phyloP scores from a whole-genome alignment of 768 basidiomycete species.

The Naganishia kalamii region DNA sequence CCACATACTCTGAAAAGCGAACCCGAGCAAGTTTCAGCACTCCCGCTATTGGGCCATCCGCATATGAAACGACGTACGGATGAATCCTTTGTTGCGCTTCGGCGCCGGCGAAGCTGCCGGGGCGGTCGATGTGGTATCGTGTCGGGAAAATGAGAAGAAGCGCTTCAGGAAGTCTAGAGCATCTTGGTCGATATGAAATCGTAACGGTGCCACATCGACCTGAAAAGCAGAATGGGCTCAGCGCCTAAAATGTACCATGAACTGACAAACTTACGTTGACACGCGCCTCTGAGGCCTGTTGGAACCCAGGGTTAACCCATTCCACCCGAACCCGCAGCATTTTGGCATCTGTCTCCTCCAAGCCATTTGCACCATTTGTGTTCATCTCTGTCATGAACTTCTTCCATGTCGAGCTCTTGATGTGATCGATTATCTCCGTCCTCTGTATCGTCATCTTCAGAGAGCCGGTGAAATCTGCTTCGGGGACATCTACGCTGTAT shows the following conservation, averaged over 20 bases:
- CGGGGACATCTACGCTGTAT: not conserved
- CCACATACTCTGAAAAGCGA: slow-evolving; percentile 60
- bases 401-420: slow-evolving; percentile 97
- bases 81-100: slow-evolving; percentile 56
- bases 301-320: slow-evolving; percentile 59
- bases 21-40: not conserved
- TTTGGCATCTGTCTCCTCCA: slow-evolving; percentile 74
- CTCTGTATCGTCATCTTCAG: slow-evolving; percentile 52
- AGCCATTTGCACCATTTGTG: not conserved
- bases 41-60: not conserved
- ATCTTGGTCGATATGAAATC: slow-evolving; percentile 95
- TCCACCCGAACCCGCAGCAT: slow-evolving; percentile 85
- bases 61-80: slow-evolving; percentile 55
- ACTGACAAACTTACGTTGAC: slow-evolving; percentile 57
- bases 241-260: not conserved
- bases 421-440: slow-evolving; percentile 88
- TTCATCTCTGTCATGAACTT: slow-evolving; percentile 75
- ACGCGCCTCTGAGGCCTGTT: slow-evolving; percentile 60
- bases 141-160: slow-evolving; percentile 75
- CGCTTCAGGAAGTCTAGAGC: slow-evolving; percentile 96
- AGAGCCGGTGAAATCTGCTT: not conserved
- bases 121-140: slow-evolving; percentile 43
- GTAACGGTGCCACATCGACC: slow-evolving; percentile 83
- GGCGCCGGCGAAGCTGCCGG: slow-evolving; percentile 21
- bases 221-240: slow-evolving; percentile 39